Evolutionary conservation across 1,284 basidiomycete genomes (phyloP), one percentile per base, ranked within the genome.

Genomic region (Athelia sp.): DNA sequence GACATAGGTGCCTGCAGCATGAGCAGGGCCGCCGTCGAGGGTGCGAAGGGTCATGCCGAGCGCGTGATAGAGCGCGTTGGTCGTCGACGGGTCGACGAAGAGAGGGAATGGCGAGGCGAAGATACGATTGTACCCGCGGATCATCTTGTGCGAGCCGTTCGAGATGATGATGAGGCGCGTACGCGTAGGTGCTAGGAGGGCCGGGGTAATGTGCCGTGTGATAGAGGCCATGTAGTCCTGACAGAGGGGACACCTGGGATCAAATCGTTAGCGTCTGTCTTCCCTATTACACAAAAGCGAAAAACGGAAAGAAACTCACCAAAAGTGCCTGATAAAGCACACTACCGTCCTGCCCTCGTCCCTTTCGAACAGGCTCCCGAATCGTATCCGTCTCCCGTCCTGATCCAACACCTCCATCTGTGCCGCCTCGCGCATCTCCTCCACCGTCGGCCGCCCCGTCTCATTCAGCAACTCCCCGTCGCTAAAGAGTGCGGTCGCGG

Each of bases 141-240:
- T 86, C 73, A 86, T 81, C n/a, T 72, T 78, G 50, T 78, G 79
- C 2, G 86, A 78, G 1, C 90, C 93, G 61, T 91, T 87, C 31
- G 89, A 82, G 59, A 96, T 81, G 56, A 95, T 72, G 46, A 93
- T 74, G 48, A 91, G 51, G 48, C 76, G 78, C 49, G 79, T 66
- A 19, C 75, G 73, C 13, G 76, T 74, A 32, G 70, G 72, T 43
- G 80, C 75, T 44, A 88, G 72, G 3, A 75, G 72, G 40, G 74
- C 75, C 10, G 72, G 68, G 45, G 79, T 68, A 34, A 84, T 72
- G 42, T 74, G 70, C 17, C 71, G 65, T 50, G 76, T 62, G 51
- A 93, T 73, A 29, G 82, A 82, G 48, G 81, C 75, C 73, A 93
- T 81, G 65, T 94, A 96, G 61, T 93, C 89, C 61, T 92, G 89